Base-by-base conservation (phyloP, 805 yeast genomes). In the Candida qinlingensis region DNA sequence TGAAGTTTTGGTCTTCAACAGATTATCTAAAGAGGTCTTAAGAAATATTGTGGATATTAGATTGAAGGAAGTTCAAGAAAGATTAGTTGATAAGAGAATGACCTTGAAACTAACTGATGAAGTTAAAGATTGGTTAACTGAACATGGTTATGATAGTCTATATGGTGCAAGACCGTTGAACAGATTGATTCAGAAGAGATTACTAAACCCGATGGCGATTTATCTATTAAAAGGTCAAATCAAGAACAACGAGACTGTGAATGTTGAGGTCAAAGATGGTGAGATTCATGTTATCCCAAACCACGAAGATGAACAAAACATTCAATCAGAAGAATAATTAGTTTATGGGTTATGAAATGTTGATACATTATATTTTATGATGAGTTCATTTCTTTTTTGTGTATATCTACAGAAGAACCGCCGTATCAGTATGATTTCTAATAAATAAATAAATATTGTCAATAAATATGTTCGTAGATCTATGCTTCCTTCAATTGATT, bases 141-240 rank as follows among this genome's bases (percentile, higher is more conserved):
- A 84, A 30, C 74, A 85, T 55, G 99, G 99, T 4, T 94, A 92
- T 64, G 97, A 92, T 62, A 87, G 88, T 33, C 67, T 83, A 39
- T 94, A 92, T 62, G 99, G 99, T 57, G 99, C 99, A 0, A 80
- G 99, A 63, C 99, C 99, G 9, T 75, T 94, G 65, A 92, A 94
- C 72, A 79, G 99, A 59, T 76, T 90, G 45, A 81, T 92, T 51
- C 96, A 90, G 65, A 87, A 85, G 71, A 70, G 76, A 53, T 64
- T 94, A n/a, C 73, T 94, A 66, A 91, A 91, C 63, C 96, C 97
- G 27, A 76, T 94, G 79, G 96, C 98, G 3, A 74, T 79, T 59
- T 70, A 76, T 58, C 63, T 94, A 73, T 79, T 94, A 53, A 82
- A 81, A 61, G 97, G 97, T 4, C 86, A 86, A 58, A 74, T 92